These are phyloP conservation scores for Wilcoxina mikolae DNA, from an alignment of 495 filamentous ascomycete species.

Conservation along the genomic window DNA sequence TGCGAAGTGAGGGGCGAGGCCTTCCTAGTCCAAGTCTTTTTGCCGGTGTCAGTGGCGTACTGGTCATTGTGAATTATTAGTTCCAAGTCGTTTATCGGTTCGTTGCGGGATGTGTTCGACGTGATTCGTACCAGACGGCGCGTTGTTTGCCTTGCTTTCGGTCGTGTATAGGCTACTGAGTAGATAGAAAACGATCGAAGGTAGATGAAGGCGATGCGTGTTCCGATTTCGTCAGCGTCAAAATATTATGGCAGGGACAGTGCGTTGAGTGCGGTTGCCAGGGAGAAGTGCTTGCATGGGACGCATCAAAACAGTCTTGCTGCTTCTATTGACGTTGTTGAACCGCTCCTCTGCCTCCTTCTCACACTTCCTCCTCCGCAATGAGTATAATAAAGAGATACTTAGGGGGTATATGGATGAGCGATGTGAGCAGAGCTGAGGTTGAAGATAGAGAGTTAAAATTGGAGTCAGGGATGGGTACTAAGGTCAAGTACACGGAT, in stretches of 20 bases:
- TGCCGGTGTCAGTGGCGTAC: constrained; percentile 5
- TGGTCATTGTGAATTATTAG: not conserved
- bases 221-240: not conserved
- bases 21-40: constrained; percentile 5
- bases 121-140: not conserved
- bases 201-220: not conserved
- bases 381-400: too few species aligned
- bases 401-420: too few species aligned
- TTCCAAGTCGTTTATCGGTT: too few species aligned
- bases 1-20: constrained; percentile 2
- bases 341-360: too few species aligned
- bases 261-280: not conserved
- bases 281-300: not conserved
- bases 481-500: too few species aligned
- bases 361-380: too few species aligned
- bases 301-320: too few species aligned
- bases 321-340: too few species aligned
- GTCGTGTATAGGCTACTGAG: not conserved
- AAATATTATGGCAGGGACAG: not conserved
- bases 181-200: not conserved
- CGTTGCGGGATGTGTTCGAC: not conserved
- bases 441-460: too few species aligned
- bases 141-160: not conserved
- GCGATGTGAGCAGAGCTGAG: too few species aligned
- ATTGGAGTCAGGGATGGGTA: too few species aligned